Base-by-base conservation (phyloP, 1,139 yeast genomes). In the Blastobotrys aristatus region DNA sequence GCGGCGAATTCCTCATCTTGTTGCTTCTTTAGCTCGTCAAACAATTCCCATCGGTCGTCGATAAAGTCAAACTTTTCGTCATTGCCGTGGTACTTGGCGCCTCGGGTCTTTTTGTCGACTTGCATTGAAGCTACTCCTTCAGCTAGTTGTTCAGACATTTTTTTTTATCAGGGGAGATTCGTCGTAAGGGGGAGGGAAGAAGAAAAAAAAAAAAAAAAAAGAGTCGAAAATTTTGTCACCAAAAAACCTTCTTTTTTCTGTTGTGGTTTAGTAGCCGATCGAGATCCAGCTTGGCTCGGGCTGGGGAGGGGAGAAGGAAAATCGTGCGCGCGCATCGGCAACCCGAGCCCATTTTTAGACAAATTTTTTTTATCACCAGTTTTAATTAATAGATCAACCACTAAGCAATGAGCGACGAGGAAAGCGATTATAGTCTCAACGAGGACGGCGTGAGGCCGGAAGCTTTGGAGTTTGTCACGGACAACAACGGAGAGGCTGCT, bases 1-100 rank as follows among this genome's bases (percentile, higher is more conserved):
- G 76, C 65, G 43, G 89, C 85, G 48, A 84, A 70, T 54, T 77
- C 81, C 5, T 77, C 92, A 60, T 88, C 90, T 63, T 84, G 80
- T 68, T 83, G 77, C 53, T 81, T 80, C 72, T 85, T 85, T 58
- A 92, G 76, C 65, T 84, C 77, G 48, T 89, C 95, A 63, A 90
- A 94, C 56, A 90, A 67, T 60, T 76, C 72, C 62, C 84, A 73
- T 71, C 98, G 84, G 54, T 83, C 80, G 33, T 82, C 89, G 58
- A 94, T 76, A 65, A 84, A 92, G 53, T 71, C 79, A 22, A 96
- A 96, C 68, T 83, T 83, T 26, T 96, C 95, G 53, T 82, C 59
- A 38, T 56, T 50, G 31, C 59, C 57, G 50, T 59, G 55, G 46
- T 50, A 40, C 48, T 52, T 52, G 13, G 47, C 52, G 29, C 53